These are phyloP conservation scores for Priceomyces haplophilus DNA, from an alignment of 805 yeast genomes.

Conservation along the genomic window DNA sequence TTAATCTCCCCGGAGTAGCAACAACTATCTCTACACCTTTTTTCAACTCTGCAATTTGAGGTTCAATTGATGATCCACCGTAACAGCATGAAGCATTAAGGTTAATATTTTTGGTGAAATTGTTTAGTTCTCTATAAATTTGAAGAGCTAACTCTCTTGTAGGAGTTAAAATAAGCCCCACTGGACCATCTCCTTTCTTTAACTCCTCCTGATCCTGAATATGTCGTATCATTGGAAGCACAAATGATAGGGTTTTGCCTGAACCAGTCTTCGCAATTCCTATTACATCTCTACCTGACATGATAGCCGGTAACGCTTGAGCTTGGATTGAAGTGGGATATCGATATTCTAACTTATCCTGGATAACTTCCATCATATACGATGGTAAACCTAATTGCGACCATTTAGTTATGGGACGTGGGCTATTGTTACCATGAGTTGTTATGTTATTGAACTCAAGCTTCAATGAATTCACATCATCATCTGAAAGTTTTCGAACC, in stretches of 20 bases:
- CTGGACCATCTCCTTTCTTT: conserved; percentile 58
- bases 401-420: conserved; percentile 74
- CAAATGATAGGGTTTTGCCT: conserved; percentile 88
- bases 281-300: conserved; percentile 86
- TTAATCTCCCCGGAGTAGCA: conserved; percentile 94
- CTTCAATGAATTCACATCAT: conserved; percentile 57
- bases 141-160: conserved; percentile 91
- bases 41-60: conserved; percentile 76
- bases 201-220: conserved; percentile 67
- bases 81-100: conserved; percentile 74
- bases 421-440: conserved; percentile 55
- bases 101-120: conserved; percentile 51
- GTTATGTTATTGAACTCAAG: conserved; percentile 59
- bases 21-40: conserved; percentile 77
- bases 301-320: conserved; percentile 85
- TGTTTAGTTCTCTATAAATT: conserved; percentile 62
- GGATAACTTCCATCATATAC: conserved; percentile 50
- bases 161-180: conserved; percentile 80
- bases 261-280: conserved; percentile 97
- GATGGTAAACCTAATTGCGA: conserved; percentile 75
- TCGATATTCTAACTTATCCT: conserved; percentile 47
- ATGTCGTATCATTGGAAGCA: conserved; percentile 81
- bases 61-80: conserved; percentile 83
- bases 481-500: conserved; percentile 43
- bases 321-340: conserved; percentile 86